Base-by-base conservation (phyloP, 2,329 filamentous ascomycete genomes). In the Alternaria infectoria region DNA sequence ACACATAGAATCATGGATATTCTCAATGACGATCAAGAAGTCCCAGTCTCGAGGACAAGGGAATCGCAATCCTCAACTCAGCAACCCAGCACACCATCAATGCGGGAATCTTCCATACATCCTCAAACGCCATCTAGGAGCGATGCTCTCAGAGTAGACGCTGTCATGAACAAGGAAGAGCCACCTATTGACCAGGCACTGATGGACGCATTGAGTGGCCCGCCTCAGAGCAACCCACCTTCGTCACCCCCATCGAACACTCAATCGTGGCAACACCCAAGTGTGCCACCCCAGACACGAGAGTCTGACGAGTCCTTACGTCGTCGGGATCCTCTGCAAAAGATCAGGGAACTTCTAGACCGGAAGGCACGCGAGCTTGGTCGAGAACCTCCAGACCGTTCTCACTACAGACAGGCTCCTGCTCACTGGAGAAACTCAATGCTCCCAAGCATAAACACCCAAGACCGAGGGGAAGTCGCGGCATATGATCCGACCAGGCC, bases 1-100 rank as follows among this genome's bases (percentile, higher is more conserved):
- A 76, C 76, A 3, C 77, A 80, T 45, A 69, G 77, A 15, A 78
- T 80, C 46, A 79, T 75, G 71, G 78, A 80, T 28, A 74, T 80
- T 44, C 55, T 80, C 17, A 80, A 79, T 43, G 69, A 79, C 46
- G 76, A 79, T 55, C 63, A 73, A 47, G 78, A 80, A 43, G 70
- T 72, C 15, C 72, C 73, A 21, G 61, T 71, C 12, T 65, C 69
- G 15, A 73, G 64, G 43, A 59, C 66, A 32, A 68, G 72, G 47
- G 70, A 73, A 30, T 54, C 68, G 32, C 68, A 67, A 30, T 56
- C 65, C 25, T 26, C 68, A 15, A 46, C 51, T 17, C 66, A 59
- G 36, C 70, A 78, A n/a, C 68, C 66, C 12, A 58, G 59, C 46
- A 69, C 69, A 8, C 62, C 70, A 13, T 70, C 68, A 6, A 62